Percentiles rank a stretch among this genome's conserved stretches.
phyloP scores from a whole-genome alignment of 352 stramenopile species.

The Pilasporangium apinafurcum region DNA sequence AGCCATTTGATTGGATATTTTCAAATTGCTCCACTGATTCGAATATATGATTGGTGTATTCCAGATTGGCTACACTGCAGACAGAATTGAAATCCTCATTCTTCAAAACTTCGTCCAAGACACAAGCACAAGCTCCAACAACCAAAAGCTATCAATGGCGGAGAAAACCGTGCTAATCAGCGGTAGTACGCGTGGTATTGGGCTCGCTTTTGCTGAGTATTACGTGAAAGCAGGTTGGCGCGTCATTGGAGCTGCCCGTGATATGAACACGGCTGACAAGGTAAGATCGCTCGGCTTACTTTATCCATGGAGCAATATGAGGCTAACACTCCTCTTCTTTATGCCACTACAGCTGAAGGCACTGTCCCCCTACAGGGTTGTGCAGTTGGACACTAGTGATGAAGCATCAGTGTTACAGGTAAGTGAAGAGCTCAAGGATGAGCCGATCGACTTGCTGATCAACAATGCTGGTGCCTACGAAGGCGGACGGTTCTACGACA shows the following conservation, averaged over 20 bases:
- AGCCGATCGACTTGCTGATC: slow-evolving; percentile 27
- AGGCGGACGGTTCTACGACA: background rate
- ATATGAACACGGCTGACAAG: slow-evolving; percentile 16
- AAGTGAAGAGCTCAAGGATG: slow-evolving; percentile 5
- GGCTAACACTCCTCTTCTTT: slow-evolving; percentile 5
- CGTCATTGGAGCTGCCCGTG: slow-evolving; percentile 10
- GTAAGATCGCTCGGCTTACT: no score
- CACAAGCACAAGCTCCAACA: no score
- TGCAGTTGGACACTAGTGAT: slow-evolving; percentile 13
- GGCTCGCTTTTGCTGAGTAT: background rate
- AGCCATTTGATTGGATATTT: no score
- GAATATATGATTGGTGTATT: no score
- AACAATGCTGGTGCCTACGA: slow-evolving; percentile 26
- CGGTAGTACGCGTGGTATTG: slow-evolving; percentile 1
- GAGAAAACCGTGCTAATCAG: no score
- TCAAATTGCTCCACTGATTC: no score
- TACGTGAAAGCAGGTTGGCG: background rate
- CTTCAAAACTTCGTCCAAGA: no score
- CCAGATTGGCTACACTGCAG: no score
- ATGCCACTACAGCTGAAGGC: slow-evolving; percentile 6
- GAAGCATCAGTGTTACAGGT: slow-evolving; percentile 12
- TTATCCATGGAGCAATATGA: no score
- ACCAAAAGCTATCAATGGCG: no score
- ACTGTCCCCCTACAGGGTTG: slow-evolving; percentile 7
- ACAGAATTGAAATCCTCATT: no score